These are phyloP conservation scores for Sergeia podlipaevii DNA, from an alignment of 208 protist genomes.

Conservation along the genomic window DNA sequence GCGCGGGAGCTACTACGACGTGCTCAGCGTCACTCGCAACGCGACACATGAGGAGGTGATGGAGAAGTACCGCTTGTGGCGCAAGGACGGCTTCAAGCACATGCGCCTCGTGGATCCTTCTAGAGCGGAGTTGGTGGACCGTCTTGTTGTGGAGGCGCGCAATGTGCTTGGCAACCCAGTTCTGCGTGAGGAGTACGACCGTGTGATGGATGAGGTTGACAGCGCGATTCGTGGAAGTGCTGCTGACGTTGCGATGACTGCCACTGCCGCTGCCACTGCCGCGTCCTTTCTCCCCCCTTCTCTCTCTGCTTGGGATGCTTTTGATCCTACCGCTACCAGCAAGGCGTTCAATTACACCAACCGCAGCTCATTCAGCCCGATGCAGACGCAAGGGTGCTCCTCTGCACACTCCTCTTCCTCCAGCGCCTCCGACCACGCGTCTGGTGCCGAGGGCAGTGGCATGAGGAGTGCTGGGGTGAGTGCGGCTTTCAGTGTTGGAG, in stretches of 20 bases:
- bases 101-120: conserved; percentile 44
- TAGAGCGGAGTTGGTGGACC: conserved; percentile 55
- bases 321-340: not conserved
- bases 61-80: conserved; percentile 58
- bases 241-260: not conserved
- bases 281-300: conserved; percentile 2
- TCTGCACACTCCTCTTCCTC: conserved; percentile 6
- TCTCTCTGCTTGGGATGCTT: not conserved
- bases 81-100: conserved; percentile 53
- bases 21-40: conserved; percentile 45
- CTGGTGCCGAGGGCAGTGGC: not conserved
- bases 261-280: not conserved
- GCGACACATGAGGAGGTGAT: conserved; percentile 49
- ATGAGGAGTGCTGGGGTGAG: too few relatives aligned
- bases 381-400: conserved; percentile 26
- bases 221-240: conserved; percentile 1
- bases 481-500: too few relatives aligned
- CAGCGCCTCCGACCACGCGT: not conserved
- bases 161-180: conserved; percentile 68
- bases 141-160: conserved; percentile 74
- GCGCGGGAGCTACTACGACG: conserved; percentile 82
- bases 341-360: conserved; percentile 5
- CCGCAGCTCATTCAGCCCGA: conserved; percentile 25
- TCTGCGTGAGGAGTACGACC: conserved; percentile 69
- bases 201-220: conserved; percentile 18